These are phyloP conservation scores for Hura crepitans DNA, from an alignment of 441 rosid species.

Conservation along the genomic window DNA sequence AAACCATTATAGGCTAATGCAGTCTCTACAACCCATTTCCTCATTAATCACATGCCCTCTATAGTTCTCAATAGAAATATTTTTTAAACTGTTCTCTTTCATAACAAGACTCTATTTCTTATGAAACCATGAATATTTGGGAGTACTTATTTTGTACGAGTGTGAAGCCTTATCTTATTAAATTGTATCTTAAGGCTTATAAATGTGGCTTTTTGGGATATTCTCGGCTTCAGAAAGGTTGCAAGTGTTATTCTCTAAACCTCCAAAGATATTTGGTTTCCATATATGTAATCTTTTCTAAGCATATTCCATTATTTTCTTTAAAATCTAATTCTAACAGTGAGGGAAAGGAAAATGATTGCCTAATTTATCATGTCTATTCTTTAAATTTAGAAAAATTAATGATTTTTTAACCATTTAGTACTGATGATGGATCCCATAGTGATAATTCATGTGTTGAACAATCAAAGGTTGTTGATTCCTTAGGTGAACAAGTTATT, in stretches of 20 bases:
- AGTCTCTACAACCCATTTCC: not conserved
- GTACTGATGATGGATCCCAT: too few species aligned
- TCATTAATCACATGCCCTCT: not conserved
- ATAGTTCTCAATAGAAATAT: not conserved
- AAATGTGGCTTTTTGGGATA: constrained; percentile 12
- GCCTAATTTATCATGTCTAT: too few species aligned
- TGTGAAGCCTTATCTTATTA: not conserved
- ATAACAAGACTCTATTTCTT: not conserved
- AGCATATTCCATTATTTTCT: too few species aligned
- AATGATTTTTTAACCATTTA: too few species aligned
- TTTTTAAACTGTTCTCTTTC: not conserved
- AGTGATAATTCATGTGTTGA: not conserved
- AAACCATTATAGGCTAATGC: constrained; percentile 1
- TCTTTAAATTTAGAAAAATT: too few species aligned
- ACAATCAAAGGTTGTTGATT: too few species aligned
- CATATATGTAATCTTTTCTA: not conserved
- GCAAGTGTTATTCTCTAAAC: not conserved
- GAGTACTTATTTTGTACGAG: not conserved
- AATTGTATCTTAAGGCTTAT: not conserved
- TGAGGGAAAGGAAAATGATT: too few species aligned
- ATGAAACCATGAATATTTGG: not conserved
- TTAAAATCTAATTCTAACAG: not conserved
- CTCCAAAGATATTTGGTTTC: not conserved
- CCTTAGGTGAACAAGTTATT: too few species aligned
- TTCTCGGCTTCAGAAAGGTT: constrained; percentile 6